Conservation (phyloP, 2,329 filamentous ascomycete species). For the Penicillium oxalicum region DNA sequence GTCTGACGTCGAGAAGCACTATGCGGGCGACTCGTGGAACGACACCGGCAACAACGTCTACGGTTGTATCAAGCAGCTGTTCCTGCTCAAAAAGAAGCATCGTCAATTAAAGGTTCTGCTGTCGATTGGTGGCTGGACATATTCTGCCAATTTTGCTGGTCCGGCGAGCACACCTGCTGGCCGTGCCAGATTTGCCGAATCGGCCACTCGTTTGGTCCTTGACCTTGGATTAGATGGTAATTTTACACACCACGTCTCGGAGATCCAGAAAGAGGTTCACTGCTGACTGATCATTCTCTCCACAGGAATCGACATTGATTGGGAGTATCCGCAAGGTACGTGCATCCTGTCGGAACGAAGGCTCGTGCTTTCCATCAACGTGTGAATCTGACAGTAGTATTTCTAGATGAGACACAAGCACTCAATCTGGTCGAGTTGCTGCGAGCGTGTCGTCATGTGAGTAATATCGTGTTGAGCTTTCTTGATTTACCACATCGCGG, state of each 20-base stretch:
- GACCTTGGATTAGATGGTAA: constrained; percentile 62
- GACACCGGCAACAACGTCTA: constrained; percentile 67
- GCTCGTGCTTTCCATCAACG: background rate
- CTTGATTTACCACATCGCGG: no score
- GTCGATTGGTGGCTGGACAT: constrained; percentile 77
- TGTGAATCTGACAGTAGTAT: constrained; percentile 8
- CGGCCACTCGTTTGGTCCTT: constrained; percentile 66
- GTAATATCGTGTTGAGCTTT: background rate
- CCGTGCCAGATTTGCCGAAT: constrained; percentile 59
- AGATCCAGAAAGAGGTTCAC: constrained; percentile 4
- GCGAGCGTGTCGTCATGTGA: constrained; percentile 38
- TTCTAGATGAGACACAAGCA: constrained; percentile 38
- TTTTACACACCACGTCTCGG: background rate
- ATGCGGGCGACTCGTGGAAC: constrained; percentile 59
- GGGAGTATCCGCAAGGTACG: constrained; percentile 42
- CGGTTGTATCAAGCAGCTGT: constrained; percentile 72
- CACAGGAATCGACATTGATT: constrained; percentile 42
- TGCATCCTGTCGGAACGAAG: background rate
- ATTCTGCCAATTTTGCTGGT: constrained; percentile 66
- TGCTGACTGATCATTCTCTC: background rate
- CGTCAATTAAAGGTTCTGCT: constrained; percentile 73
- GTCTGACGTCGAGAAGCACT: constrained; percentile 65
- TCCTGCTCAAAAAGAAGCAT: constrained; percentile 67
- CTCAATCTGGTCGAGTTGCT: constrained; percentile 40
- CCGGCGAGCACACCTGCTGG: constrained; percentile 57